These are phyloP conservation scores for Castanea sativa DNA, from an alignment of 306 rosid species.

Conservation along the genomic window DNA sequence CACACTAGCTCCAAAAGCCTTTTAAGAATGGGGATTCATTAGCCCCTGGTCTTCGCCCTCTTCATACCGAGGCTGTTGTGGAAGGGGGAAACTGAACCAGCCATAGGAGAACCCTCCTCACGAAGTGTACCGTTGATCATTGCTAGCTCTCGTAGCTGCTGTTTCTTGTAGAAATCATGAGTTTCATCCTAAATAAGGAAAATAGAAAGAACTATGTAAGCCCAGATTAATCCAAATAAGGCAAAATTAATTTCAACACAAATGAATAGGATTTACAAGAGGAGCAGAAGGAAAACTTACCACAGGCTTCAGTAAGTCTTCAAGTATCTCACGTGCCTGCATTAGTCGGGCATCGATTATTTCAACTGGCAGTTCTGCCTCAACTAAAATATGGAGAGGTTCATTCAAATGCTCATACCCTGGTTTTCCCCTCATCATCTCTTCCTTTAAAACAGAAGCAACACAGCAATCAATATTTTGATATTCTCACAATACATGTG, in stretches of 20 bases:
- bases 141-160: constrained; percentile 93
- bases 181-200: constrained; percentile 68
- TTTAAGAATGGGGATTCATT: constrained; percentile 24
- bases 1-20: constrained; percentile 54
- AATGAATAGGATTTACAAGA: constrained; percentile 7
- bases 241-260: neutral
- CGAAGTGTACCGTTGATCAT: constrained; percentile 93
- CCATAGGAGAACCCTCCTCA: constrained; percentile 95
- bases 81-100: constrained; percentile 83
- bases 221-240: neutral
- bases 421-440: constrained; percentile 90
- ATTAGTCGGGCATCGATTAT: constrained; percentile 74
- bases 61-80: constrained; percentile 98
- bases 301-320: constrained; percentile 84
- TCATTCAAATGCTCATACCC: constrained; percentile 92
- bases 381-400: constrained; percentile 90
- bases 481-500: neutral
- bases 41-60: constrained; percentile 98
- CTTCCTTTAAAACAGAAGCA: constrained; percentile 57
- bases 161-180: constrained; percentile 96
- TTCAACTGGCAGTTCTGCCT: constrained; percentile 89
- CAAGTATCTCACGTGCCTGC: constrained; percentile 79
- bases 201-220: neutral
- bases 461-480: neutral
- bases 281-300: constrained; percentile 24